Percentiles rank a stretch among this genome's conserved stretches.
These are phyloP conservation scores for Coniosporium apollinis DNA, from an alignment of 495 filamentous ascomycete species.

Conservation along the genomic window DNA sequence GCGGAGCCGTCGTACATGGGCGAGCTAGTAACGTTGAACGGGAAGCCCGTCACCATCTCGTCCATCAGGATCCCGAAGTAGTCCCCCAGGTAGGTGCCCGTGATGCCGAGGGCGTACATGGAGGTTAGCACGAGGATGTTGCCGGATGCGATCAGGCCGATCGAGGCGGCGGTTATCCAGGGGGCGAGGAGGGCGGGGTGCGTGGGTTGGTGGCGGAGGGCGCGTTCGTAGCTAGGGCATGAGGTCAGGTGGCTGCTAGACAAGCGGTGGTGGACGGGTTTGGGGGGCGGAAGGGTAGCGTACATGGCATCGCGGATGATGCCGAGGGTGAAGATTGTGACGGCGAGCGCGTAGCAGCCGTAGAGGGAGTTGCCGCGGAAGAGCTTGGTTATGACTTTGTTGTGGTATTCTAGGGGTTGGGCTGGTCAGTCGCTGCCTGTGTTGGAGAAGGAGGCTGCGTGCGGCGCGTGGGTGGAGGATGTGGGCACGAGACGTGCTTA, in stretches of 20 bases:
- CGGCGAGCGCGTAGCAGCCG: constrained; percentile 81
- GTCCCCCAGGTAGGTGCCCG: constrained; percentile 92
- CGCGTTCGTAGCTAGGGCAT: constrained; percentile 41
- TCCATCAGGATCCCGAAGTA: constrained; percentile 99
- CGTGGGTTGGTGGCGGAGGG: constrained; percentile 62
- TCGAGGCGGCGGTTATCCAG: constrained; percentile 40
- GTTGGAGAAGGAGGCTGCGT: too few relatives aligned
- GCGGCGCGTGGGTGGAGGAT: background rate
- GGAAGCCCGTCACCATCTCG: constrained; percentile 77
- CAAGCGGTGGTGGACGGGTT: constrained; percentile 24
- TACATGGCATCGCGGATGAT: constrained; percentile 67
- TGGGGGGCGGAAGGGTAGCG: constrained; percentile 27
- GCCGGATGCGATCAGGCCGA: constrained; percentile 50
- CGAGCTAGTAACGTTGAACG: constrained; percentile 80
- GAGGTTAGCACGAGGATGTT: constrained; percentile 74
- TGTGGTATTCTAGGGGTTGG: constrained; percentile 59
- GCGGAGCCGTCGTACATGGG: constrained; percentile 97
- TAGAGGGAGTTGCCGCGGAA: constrained; percentile 64
- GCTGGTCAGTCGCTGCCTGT: constrained; percentile 2
- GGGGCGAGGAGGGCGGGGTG: constrained; percentile 41
- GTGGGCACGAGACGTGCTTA: constrained; percentile 18
- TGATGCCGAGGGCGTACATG: constrained; percentile 88
- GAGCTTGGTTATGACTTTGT: constrained; percentile 69
- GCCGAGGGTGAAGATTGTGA: constrained; percentile 78
- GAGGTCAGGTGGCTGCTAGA: constrained; percentile 1